Conservation (phyloP, 805 yeast genomes). For the Starmerella bombicola region DNA sequence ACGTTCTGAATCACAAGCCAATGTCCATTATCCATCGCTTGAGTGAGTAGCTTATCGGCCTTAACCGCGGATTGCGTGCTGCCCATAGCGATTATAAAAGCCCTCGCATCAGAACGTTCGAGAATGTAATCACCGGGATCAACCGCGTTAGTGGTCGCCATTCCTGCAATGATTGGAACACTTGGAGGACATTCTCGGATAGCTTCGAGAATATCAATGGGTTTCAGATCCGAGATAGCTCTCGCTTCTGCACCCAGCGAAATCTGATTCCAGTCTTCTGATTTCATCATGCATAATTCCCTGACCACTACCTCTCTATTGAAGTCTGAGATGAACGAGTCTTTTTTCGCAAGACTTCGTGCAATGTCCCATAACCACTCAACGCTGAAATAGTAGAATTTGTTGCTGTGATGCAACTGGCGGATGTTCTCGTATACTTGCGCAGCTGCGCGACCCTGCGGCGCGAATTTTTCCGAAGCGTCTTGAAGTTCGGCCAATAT, state of each 20-base stretch:
- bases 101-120: slow-evolving; percentile 31
- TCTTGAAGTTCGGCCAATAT: slow-evolving; percentile 46
- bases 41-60: slow-evolving; percentile 61
- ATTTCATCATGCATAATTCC: slow-evolving; percentile 4
- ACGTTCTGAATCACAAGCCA: slow-evolving; percentile 77
- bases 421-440: slow-evolving; percentile 39
- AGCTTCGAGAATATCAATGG: not conserved
- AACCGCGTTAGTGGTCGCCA: slow-evolving; percentile 25
- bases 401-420: slow-evolving; percentile 32
- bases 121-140: slow-evolving; percentile 54
- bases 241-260: not conserved
- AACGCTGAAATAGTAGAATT: slow-evolving; percentile 50
- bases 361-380: slow-evolving; percentile 30
- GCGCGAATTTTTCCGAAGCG: slow-evolving; percentile 37
- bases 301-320: slow-evolving; percentile 1
- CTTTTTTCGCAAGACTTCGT: not conserved
- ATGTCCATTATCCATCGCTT: slow-evolving; percentile 62
- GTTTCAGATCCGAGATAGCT: not conserved
- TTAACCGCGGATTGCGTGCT: slow-evolving; percentile 35
- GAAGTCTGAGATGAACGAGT: slow-evolving; percentile 1
- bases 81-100: slow-evolving; percentile 43
- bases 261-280: not conserved
- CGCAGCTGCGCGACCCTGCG: slow-evolving; percentile 47
- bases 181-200: slow-evolving; percentile 12
- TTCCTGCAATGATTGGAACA: slow-evolving; percentile 11